Conservation (phyloP, 179 eudicot genomes). For the Amaranthus tricolor region DNA sequence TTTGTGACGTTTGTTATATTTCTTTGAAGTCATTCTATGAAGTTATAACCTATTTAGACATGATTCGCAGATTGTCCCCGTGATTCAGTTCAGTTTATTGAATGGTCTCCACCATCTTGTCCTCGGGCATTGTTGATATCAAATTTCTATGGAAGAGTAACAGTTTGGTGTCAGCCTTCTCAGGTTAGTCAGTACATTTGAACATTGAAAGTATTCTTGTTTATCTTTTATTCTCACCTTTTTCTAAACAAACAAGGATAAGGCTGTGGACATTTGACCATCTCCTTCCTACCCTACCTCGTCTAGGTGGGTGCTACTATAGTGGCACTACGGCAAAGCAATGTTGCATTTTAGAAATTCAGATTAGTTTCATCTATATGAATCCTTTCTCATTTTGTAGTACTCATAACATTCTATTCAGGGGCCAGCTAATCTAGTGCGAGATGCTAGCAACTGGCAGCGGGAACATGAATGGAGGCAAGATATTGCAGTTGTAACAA, state of each 20-base stretch:
- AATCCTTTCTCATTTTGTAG: not conserved
- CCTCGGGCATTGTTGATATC: conserved; percentile 84
- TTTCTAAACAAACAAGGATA: too few relatives aligned
- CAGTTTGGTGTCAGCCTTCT: conserved; percentile 91
- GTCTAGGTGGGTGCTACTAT: too few relatives aligned
- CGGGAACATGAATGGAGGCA: conserved; percentile 97
- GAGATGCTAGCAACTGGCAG: conserved; percentile 92
- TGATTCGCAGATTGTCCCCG: conserved; percentile 78
- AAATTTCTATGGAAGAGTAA: conserved; percentile 88
- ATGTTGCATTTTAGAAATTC: not conserved
- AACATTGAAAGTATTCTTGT: not conserved
- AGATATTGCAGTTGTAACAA: conserved; percentile 98
- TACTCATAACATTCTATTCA: conserved; percentile 22
- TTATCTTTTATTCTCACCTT: not conserved
- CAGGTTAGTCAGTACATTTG: conserved; percentile 45
- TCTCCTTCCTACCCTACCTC: too few relatives aligned
- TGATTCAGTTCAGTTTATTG: conserved; percentile 97
- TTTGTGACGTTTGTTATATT: not conserved
- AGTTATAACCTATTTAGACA: not conserved
- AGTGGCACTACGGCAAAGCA: too few relatives aligned
- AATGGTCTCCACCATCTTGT: conserved; percentile 97
- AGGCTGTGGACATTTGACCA: too few relatives aligned
- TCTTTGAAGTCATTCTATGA: not conserved
- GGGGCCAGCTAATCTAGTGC: conserved; percentile 82
- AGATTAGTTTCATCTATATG: not conserved